These are phyloP conservation scores for Nannochloropsis salina DNA, from an alignment of 108 stramenopile species.

Conservation along the genomic window DNA sequence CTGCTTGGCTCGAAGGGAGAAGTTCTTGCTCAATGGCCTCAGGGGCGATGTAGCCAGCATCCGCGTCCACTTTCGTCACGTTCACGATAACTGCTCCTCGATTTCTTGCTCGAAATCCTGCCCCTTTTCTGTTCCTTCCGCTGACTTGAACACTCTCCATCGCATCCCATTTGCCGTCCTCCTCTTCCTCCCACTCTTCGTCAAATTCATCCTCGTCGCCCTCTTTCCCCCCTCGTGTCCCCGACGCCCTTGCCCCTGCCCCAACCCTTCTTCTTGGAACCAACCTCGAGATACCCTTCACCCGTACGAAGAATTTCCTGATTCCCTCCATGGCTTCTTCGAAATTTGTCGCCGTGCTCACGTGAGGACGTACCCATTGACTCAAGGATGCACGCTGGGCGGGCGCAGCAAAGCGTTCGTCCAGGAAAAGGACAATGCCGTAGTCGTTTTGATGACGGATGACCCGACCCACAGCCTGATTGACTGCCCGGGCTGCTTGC, in stretches of 20 bases:
- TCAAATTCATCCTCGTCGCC: neutral
- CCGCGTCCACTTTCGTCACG: neutral
- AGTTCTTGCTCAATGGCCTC: neutral
- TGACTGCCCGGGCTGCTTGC: conserved; percentile 91
- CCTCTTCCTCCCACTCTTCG: neutral
- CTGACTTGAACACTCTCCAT: neutral
- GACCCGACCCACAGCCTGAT: conserved; percentile 95
- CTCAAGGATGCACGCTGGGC: conserved; percentile 20
- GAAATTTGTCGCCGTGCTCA: conserved; percentile 31
- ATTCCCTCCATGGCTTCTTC: conserved; percentile 1
- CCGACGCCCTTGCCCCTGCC: neutral
- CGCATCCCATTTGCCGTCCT: neutral
- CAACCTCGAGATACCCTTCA: neutral
- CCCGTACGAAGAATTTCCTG: neutral
- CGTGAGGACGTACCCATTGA: conserved; percentile 40
- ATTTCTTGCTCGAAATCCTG: neutral
- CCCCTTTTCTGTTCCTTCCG: neutral
- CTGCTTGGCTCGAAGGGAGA: neutral
- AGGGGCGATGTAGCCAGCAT: neutral
- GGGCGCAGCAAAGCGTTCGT: conserved; percentile 65
- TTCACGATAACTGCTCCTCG: neutral
- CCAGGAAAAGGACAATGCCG: conserved; percentile 86
- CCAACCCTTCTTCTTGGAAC: neutral
- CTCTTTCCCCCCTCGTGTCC: neutral
- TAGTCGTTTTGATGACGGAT: conserved; percentile 95